phyloP scores from a whole-genome alignment of 192 early-diverging fungal species.

The Umbelopsis vinacea region DNA sequence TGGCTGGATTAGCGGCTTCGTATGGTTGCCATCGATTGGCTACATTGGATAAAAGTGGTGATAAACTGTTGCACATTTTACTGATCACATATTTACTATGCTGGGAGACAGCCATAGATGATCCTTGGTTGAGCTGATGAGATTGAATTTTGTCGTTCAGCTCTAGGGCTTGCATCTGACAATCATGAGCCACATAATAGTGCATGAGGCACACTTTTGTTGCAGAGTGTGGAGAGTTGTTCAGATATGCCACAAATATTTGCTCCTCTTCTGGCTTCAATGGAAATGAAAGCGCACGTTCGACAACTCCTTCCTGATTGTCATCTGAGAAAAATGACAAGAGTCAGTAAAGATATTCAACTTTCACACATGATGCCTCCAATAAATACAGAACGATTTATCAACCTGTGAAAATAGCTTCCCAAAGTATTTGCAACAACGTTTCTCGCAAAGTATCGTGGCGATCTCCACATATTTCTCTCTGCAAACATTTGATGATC shows the following conservation, averaged over 20 bases:
- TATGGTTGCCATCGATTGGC: background rate
- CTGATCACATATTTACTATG: background rate
- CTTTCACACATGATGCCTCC: background rate
- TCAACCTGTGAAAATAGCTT: constrained; percentile 17
- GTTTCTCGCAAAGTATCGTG: background rate
- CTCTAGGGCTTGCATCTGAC: constrained; percentile 4
- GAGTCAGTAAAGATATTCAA: background rate
- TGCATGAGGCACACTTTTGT: constrained; percentile 23
- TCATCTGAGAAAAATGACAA: background rate
- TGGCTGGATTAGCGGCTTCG: background rate
- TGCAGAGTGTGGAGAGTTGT: constrained; percentile 16
- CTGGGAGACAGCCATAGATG: background rate
- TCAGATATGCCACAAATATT: constrained; percentile 20
- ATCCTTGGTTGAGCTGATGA: background rate
- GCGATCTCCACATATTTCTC: constrained; percentile 13
- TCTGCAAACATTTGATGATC: background rate
- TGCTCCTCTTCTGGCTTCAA: constrained; percentile 12
- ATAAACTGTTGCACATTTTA: background rate
- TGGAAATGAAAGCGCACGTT: constrained; percentile 10
- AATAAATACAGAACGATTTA: background rate
- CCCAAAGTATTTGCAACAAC: constrained; percentile 16
- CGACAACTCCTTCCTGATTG: background rate
- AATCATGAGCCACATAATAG: constrained; percentile 20
- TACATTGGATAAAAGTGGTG: background rate
- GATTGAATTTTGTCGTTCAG: constrained; percentile 8